phyloP scores from a whole-genome alignment of 2,329 filamentous ascomycete species.

The Colletotrichum viniferum region DNA sequence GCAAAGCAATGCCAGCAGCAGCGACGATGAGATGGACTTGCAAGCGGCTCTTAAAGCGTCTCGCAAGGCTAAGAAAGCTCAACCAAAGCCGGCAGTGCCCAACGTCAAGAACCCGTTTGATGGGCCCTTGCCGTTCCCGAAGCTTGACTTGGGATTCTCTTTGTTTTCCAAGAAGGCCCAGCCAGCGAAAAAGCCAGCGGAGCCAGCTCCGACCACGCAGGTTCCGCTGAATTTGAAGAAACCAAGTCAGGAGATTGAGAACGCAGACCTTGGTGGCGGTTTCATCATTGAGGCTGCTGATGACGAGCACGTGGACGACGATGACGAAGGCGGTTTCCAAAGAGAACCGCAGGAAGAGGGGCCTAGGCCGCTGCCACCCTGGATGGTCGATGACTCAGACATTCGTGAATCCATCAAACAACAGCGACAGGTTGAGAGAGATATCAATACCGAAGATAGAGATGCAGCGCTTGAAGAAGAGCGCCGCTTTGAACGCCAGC shows the following conservation, averaged over 20 bases:
- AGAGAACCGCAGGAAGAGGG: constrained; percentile 48
- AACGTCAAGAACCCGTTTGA: constrained; percentile 69
- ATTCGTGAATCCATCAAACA: constrained; percentile 67
- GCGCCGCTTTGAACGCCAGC: constrained; percentile 44
- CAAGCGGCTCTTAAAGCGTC: constrained; percentile 77
- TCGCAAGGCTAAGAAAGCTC: constrained; percentile 60
- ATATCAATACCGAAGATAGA: constrained; percentile 69
- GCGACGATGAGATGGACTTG: constrained; percentile 82
- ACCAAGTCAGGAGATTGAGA: constrained; percentile 20
- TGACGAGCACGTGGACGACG: constrained; percentile 38
- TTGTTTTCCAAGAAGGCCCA: constrained; percentile 53
- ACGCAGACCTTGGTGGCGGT: constrained; percentile 34
- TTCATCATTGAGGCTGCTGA: constrained; percentile 34
- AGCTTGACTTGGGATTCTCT: constrained; percentile 72
- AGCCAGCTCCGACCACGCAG: constrained; percentile 6
- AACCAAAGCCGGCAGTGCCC: constrained; percentile 42
- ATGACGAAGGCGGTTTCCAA: constrained; percentile 70
- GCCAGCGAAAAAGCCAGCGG: not conserved
- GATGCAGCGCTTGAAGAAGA: constrained; percentile 62
- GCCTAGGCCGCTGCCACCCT: constrained; percentile 73
- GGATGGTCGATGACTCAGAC: constrained; percentile 71
- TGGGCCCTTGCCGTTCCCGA: constrained; percentile 90
- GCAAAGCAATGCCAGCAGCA: constrained; percentile 55
- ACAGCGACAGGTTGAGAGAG: constrained; percentile 59
- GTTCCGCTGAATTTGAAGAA: not conserved